Conservation (phyloP, 192 early-diverging fungal genomes). For the Coemansia sp. region DNA sequence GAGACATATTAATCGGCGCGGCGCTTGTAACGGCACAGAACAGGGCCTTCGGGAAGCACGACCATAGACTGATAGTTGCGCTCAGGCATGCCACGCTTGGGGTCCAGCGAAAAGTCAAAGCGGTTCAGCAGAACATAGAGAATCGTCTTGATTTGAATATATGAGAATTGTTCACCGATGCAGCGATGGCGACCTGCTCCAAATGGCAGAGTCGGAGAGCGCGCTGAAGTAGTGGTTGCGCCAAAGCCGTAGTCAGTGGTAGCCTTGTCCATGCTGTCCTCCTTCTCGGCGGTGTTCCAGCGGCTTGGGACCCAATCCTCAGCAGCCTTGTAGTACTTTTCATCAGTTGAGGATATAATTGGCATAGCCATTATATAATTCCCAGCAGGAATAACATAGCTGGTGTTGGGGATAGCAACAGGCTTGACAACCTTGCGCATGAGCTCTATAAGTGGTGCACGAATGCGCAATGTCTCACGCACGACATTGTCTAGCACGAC, state of each 20-base stretch:
- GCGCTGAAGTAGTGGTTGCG: constrained; percentile 63
- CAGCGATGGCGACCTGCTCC: constrained; percentile 98
- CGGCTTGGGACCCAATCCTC: constrained; percentile 78
- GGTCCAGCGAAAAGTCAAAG: constrained; percentile 69
- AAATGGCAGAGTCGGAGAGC: constrained; percentile 89
- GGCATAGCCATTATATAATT: too few relatives aligned
- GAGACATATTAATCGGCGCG: constrained; percentile 11
- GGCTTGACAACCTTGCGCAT: constrained; percentile 88
- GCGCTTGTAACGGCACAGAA: constrained; percentile 56
- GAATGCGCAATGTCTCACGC: constrained; percentile 91
- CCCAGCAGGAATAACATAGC: constrained; percentile 84
- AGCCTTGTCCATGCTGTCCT: constrained; percentile 56
- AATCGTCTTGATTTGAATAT: constrained; percentile 94
- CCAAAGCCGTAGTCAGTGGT: constrained; percentile 78
- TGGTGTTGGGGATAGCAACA: constrained; percentile 69
- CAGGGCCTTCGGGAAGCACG: constrained; percentile 77
- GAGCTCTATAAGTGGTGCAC: constrained; percentile 89
- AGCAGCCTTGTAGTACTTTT: constrained; percentile 77
- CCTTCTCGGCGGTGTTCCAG: constrained; percentile 64
- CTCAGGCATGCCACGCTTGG: constrained; percentile 73
- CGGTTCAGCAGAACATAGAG: constrained; percentile 77
- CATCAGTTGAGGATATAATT: too few relatives aligned
- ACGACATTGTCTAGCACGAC: constrained; percentile 77
- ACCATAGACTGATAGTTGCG: constrained; percentile 91
- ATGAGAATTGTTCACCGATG: constrained; percentile 97